Percentiles rank a stretch among this genome's conserved stretches.
phyloP scores from a whole-genome alignment of 1,284 basidiomycete genomes.

The Trichosporon sp. region DNA sequence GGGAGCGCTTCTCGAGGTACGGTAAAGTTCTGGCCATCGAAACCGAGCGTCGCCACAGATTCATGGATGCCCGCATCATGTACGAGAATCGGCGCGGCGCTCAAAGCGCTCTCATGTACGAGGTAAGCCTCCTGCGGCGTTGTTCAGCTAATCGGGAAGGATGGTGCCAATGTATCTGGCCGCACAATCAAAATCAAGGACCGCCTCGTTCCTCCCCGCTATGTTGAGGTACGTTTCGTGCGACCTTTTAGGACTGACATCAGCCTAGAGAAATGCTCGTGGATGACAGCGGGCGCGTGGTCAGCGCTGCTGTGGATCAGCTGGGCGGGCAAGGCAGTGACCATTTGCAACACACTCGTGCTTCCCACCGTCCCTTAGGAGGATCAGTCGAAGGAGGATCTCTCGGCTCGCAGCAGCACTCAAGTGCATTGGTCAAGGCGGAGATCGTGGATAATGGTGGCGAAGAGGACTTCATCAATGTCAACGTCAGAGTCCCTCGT shows the following conservation, averaged over 20 bases:
- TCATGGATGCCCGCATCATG: constrained; percentile 27
- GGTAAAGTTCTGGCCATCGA: constrained; percentile 36
- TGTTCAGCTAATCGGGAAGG: background rate
- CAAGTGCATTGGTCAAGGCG: background rate
- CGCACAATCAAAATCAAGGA: background rate
- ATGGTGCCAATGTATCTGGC: background rate
- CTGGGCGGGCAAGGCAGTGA: too few species aligned
- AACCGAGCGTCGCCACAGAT: constrained; percentile 19
- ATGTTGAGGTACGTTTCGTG: background rate
- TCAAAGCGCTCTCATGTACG: constrained; percentile 22
- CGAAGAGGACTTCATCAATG: background rate
- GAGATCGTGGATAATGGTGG: too few species aligned
- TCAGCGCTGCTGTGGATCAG: background rate
- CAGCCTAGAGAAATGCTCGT: background rate
- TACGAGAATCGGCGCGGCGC: constrained; percentile 25
- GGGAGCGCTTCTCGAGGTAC: constrained; percentile 31
- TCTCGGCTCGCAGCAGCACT: background rate
- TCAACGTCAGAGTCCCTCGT: background rate
- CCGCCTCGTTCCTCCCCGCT: background rate
- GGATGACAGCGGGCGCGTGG: background rate
- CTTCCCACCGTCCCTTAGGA: too few species aligned
- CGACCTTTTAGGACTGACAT: background rate
- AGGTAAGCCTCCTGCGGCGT: constrained; percentile 28
- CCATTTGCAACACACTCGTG: too few species aligned
- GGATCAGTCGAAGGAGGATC: background rate